Evolutionary conservation across 2,329 filamentous ascomycete species (phyloP).

Genomic region (Fusarium robinianum): DNA sequence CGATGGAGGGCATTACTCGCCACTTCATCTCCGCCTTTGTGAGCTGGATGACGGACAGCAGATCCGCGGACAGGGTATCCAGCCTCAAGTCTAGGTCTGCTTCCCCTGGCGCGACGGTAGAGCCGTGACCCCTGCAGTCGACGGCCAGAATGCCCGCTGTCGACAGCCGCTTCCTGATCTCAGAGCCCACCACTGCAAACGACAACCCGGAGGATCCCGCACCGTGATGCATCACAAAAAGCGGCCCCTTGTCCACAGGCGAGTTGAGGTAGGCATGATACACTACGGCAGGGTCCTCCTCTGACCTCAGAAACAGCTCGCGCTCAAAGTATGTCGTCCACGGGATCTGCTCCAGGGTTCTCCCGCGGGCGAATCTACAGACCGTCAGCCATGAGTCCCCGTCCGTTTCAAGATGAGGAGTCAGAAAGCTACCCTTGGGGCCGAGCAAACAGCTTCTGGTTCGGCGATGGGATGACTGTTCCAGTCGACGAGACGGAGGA

Average conservation of each 20-base stretch:
- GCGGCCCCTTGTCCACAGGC: slow-evolving; percentile 72
- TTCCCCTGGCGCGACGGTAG: slow-evolving; percentile 57
- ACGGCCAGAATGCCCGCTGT: slow-evolving; percentile 81
- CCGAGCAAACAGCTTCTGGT: slow-evolving; percentile 73
- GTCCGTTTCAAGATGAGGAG: slow-evolving; percentile 12
- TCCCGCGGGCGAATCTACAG: slow-evolving; percentile 53
- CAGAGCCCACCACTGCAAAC: slow-evolving; percentile 79
- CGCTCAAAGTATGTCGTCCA: slow-evolving; percentile 94
- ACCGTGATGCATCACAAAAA: slow-evolving; percentile 94
- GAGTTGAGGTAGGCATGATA: slow-evolving; percentile 91
- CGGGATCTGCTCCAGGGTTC: slow-evolving; percentile 67
- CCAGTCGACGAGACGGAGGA: slow-evolving; percentile 90
- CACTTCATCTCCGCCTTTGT: slow-evolving; percentile 73
- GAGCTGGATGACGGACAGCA: slow-evolving; percentile 69
- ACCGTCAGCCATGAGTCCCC: slow-evolving; percentile 37
- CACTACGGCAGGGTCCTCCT: slow-evolving; percentile 53
- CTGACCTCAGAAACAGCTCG: slow-evolving; percentile 73
- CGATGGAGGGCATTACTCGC: slow-evolving; percentile 70
- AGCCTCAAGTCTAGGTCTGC: slow-evolving; percentile 68
- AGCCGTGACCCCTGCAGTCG: slow-evolving; percentile 87
- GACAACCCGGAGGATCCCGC: slow-evolving; percentile 92
- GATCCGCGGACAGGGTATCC: slow-evolving; percentile 71
- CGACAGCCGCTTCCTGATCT: slow-evolving; percentile 77
- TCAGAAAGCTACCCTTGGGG: slow-evolving; percentile 61
- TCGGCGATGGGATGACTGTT: slow-evolving; percentile 82